Evolutionary conservation across 305 asterid genomes (phyloP), one percentile per base, ranked within the genome.

Genomic region (Rubia tinctorum): DNA sequence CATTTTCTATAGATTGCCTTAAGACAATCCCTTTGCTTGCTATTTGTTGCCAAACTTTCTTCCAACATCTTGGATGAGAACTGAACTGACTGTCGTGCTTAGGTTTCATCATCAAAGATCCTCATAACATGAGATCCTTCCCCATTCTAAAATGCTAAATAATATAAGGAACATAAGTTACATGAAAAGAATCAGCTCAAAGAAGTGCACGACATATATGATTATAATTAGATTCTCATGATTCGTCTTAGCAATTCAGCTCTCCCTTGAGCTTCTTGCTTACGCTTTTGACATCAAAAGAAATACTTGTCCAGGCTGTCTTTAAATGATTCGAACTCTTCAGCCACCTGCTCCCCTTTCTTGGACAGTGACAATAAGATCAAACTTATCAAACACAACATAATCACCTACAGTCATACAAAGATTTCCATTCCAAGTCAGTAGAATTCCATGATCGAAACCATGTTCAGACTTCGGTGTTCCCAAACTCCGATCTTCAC

Each of bases 241-340:
- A 86, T 86, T 90, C 93, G 89, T 79, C 94, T 98, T 74, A 95
- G 85, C 81, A 95, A 77, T 65, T 90, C 96, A 44, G 90, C 98
- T 76, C 97, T 88, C 84, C 92, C 99, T 70, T 85, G 89, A 56
- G 87, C 91, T 75, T 95, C 98, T 84, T 89, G 96, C 45, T 82
- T 78, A 51, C 88, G 83, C 76, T 82, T 87, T 77, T 88, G 96
- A 83, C 82, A 82, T 81, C 90, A 79, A 45, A 80, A 68, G 23
- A 77, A 70, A 78, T 89, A 88, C 74, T 84, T 92, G 80, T 95
- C 98, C 78, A 92, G 76, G 83, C 99, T 86, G 66, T 12, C n/a
- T n/a, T n/a, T n/a, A n/a, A n/a, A n/a, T n/a, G n/a, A n/a, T n/a
- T n/a, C n/a, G n/a, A n/a, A n/a, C n/a, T n/a, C n/a, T n/a, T n/a